Base-by-base conservation (phyloP, 371 early-diverging fungal species). In the Mucor saturninus region DNA sequence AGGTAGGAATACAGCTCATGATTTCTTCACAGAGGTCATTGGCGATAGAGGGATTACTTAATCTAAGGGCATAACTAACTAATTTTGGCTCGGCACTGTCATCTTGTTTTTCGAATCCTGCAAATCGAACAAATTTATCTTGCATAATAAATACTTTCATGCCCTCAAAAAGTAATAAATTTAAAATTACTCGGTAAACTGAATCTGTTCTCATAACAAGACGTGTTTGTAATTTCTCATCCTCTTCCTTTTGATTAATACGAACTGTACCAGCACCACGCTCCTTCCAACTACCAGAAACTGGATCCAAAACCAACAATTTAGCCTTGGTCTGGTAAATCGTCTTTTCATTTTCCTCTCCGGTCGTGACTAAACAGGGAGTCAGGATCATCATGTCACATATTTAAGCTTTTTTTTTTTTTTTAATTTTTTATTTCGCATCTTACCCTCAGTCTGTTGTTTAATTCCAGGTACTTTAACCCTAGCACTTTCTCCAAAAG, bases 161-260 rank as follows among this genome's bases (percentile, higher is more conserved):
- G 2, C 80, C 86, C 4, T 69, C 45, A 54, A 86, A 85, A 61
- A 89, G 56, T 9, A 71, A 67, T 10, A 79, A 56, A 56, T 88
- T 89, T 32, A 89, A 74, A 48, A 89, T 86, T 21, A 88, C 68
- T 30, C 85, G 66, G 54, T 71, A 83, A 7, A 88, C 87, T 38
- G 79, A 76, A 51, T 88, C 87, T 1, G 86, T 79, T 15, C 89
- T 79, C 89, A 89, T 89, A 5, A 88, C 79, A 49, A 88, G 64
- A 15, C 86, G 80, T 15, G 74, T 63, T 14, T 67, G 67, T 32
- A 42, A 15, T 14, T 46, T 54, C 9, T 64, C 53, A 6, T 62
- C 58, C 51, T 69, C 67, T 35, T 73, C 64, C 31, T 71, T 72
- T 32, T 56, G 56, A 52, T 83, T 80, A 31, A 83, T 72, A 30